A percentile compares a stretch with the other conserved stretches of the same genome.
Conservation (phyloP, 1,139 yeast genomes). For the Zygosaccharomyces sapae region DNA sequence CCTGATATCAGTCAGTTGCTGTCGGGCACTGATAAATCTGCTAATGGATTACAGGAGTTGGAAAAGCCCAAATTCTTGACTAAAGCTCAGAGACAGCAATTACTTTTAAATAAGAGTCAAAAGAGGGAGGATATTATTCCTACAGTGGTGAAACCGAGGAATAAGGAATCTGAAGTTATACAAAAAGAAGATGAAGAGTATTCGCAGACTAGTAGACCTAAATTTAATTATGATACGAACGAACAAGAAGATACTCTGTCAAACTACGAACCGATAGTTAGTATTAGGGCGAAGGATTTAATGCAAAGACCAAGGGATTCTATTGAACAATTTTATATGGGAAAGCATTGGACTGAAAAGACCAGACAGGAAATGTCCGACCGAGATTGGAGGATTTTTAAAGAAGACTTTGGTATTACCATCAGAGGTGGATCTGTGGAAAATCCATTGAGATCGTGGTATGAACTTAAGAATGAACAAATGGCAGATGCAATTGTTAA, state of each 20-base stretch:
- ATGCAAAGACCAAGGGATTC: slow-evolving; percentile 9
- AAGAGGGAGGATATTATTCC: background rate
- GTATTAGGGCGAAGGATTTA: slow-evolving; percentile 20
- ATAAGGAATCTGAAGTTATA: background rate
- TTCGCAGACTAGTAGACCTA: slow-evolving; percentile 33
- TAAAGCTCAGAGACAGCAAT: slow-evolving; percentile 44
- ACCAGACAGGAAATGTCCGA: slow-evolving; percentile 58
- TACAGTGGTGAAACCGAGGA: background rate
- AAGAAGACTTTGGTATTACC: slow-evolving; percentile 69
- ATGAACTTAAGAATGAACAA: slow-evolving; percentile 52
- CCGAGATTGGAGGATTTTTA: slow-evolving; percentile 87
- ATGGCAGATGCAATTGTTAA: slow-evolving; percentile 41
- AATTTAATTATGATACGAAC: slow-evolving; percentile 70
- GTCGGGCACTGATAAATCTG: background rate
- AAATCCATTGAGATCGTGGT: slow-evolving; percentile 72
- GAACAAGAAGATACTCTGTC: slow-evolving; percentile 59
- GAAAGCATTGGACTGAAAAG: slow-evolving; percentile 69
- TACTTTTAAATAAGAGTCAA: slow-evolving; percentile 16
- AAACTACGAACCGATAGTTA: slow-evolving; percentile 44
- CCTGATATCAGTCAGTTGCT: slow-evolving; percentile 16
- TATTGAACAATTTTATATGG: slow-evolving; percentile 23
- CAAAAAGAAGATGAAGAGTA: slow-evolving; percentile 14
- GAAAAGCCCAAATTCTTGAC: slow-evolving; percentile 36
- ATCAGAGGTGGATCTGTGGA: slow-evolving; percentile 49
- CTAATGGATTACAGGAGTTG: background rate